These are phyloP conservation scores for Fusarium nelsonii DNA, from an alignment of 2,329 filamentous ascomycete species.

Conservation along the genomic window DNA sequence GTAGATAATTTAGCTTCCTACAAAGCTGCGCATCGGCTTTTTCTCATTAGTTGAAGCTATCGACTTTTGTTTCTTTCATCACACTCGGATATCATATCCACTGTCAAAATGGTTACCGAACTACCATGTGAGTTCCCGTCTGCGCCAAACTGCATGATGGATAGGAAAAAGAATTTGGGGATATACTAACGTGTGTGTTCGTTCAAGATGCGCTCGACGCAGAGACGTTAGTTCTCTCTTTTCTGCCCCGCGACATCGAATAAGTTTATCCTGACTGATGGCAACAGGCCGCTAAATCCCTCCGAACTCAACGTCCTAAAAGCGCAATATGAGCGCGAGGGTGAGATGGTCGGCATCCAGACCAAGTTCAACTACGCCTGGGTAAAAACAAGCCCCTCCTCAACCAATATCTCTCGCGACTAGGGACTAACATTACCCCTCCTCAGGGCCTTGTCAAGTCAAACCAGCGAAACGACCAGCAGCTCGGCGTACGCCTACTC, in stretches of 20 bases:
- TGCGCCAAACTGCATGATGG: constrained; percentile 34
- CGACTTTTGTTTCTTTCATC: background rate
- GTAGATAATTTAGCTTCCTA: constrained; percentile 6
- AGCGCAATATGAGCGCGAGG: constrained; percentile 96
- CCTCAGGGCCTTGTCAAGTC: constrained; percentile 90
- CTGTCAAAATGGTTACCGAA: constrained; percentile 60
- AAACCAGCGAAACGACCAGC: constrained; percentile 83
- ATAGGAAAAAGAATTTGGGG: background rate
- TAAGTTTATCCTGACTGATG: constrained; percentile 21
- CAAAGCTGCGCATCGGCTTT: background rate
- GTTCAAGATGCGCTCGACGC: constrained; percentile 91
- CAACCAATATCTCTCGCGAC: background rate
- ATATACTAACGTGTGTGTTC: constrained; percentile 25
- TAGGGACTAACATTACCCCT: constrained; percentile 6
- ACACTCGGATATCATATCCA: background rate
- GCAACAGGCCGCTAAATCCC: constrained; percentile 82
- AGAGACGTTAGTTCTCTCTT: constrained; percentile 77
- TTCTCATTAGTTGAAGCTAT: background rate
- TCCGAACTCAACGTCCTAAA: constrained; percentile 93
- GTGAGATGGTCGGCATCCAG: constrained; percentile 94
- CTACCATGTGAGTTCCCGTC: constrained; percentile 59
- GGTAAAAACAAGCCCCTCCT: constrained; percentile 64
- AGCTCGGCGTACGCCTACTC: constrained; percentile 92
- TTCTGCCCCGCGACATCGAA: background rate
- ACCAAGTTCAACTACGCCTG: constrained; percentile 99